phyloP scores from a whole-genome alignment of 208 protist species.

The Trypanosoma rangeli region DNA sequence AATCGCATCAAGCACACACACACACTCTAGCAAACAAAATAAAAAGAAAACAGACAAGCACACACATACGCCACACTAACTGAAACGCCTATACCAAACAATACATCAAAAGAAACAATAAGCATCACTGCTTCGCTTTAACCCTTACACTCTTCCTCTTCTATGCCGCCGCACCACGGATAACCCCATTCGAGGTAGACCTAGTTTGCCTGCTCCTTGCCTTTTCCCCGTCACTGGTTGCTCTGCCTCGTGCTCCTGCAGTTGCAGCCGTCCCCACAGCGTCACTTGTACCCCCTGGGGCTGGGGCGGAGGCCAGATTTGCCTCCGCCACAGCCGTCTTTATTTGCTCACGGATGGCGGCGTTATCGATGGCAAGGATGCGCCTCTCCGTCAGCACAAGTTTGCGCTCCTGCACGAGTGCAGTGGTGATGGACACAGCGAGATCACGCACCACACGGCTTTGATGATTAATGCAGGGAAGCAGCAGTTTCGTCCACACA shows the following conservation, averaged over 20 bases:
- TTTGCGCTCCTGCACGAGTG: conserved; percentile 33
- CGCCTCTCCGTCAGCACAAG: conserved; percentile 49
- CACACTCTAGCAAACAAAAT: conserved; percentile 10
- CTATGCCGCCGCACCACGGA: neutral
- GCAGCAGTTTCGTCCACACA: conserved; percentile 60
- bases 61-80: neutral
- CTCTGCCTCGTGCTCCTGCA: neutral
- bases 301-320: neutral
- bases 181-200: neutral
- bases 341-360: conserved; percentile 50
- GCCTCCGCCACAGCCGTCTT: neutral
- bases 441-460: conserved; percentile 80
- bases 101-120: conserved; percentile 12
- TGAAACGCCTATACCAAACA: neutral
- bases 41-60: conserved; percentile 6
- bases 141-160: conserved; percentile 3
- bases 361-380: conserved; percentile 57
- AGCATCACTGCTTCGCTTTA: neutral
- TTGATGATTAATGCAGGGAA: conserved; percentile 76
- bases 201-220: neutral
- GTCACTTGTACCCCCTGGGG: neutral
- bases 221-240: neutral
- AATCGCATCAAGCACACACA: neutral
- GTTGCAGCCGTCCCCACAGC: neutral
- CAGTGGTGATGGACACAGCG: conserved; percentile 39